Evolutionary conservation across 192 early-diverging fungal species (phyloP), one percentile per base, ranked within the genome.

Genomic region (Backusella australiensis): DNA sequence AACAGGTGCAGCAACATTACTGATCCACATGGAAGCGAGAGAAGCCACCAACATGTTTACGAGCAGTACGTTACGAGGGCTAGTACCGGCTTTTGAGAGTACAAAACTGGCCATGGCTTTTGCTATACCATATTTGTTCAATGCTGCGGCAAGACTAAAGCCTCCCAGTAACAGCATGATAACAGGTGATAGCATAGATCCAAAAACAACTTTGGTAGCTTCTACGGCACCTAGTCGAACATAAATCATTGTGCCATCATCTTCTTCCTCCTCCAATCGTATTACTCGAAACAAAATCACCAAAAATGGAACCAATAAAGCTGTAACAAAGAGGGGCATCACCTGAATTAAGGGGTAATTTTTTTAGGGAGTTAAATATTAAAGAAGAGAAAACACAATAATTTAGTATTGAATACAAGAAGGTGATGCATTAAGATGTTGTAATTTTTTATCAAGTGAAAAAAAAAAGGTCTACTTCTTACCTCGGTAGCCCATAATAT

Each of bases 1-100:
- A 19, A 97, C 97, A n/a, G 97, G 97, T 19, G 97, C 96, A 1
- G 97, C 97, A 2, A 99, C 97, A 76, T 99, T 99, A 65, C 90
- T 92, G 74, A 99, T 99, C 97, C 95, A 97, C 97, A 99, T 99
- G 83, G 93, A 95, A 14, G 95, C 95, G 84, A 99, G 90, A 1
- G 96, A 96, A 12, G 94, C 94, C 0, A 99, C 96, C 38, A 97
- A 87, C 95, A 99, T 99, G 67, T 96, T 96, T 44, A 94, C 93
- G 23, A 99, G 85, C 23, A 99, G 82, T 3, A 99, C 97, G 7
- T 81, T 82, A 46, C 88, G 89, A 44, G 97, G 96, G 34, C 88
- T 86, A 6, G 91, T 93, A 19, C 97, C 97, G 0, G 97, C 96
- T 83, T 89, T 92, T 41, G 93, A 89, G 4, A 99, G 88, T 17